Percentiles rank a stretch among this genome's conserved stretches.
Conservation (phyloP, 2,329 filamentous ascomycete species). For the Claviceps monticola region DNA sequence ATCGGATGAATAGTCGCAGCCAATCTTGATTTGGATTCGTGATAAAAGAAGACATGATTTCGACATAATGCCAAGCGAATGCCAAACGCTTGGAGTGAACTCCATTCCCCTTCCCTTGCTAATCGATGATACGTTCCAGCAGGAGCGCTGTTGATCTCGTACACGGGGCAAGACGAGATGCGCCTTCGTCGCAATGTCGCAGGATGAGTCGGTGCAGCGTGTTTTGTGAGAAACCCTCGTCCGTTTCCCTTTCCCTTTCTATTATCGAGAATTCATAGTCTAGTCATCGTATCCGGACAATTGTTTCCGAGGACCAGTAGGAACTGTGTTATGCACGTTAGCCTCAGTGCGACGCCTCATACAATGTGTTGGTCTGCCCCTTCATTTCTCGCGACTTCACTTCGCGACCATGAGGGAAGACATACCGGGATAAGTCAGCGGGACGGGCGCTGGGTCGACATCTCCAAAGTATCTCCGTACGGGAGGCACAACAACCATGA, state of each 20-base stretch:
- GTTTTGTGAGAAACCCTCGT: background rate
- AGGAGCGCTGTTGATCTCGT: slow-evolving; percentile 6
- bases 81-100: background rate
- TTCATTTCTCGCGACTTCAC: background rate
- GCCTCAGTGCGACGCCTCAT: background rate
- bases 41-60: background rate
- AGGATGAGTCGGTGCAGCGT: background rate
- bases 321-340: slow-evolving; percentile 28
- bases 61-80: background rate
- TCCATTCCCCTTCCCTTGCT: background rate
- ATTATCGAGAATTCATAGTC: slow-evolving; percentile 8
- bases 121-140: background rate
- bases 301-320: slow-evolving; percentile 43
- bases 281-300: slow-evolving; percentile 47
- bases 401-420: background rate
- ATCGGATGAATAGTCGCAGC: background rate
- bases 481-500: slow-evolving; percentile 58
- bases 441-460: slow-evolving; percentile 55
- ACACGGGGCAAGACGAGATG: slow-evolving; percentile 2
- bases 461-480: slow-evolving; percentile 63
- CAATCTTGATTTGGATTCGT: background rate
- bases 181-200: background rate
- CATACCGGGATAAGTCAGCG: slow-evolving; percentile 87
- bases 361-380: background rate
- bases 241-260: background rate